phyloP scores from a whole-genome alignment of 1,284 basidiomycete genomes.

The Somion occarium region DNA sequence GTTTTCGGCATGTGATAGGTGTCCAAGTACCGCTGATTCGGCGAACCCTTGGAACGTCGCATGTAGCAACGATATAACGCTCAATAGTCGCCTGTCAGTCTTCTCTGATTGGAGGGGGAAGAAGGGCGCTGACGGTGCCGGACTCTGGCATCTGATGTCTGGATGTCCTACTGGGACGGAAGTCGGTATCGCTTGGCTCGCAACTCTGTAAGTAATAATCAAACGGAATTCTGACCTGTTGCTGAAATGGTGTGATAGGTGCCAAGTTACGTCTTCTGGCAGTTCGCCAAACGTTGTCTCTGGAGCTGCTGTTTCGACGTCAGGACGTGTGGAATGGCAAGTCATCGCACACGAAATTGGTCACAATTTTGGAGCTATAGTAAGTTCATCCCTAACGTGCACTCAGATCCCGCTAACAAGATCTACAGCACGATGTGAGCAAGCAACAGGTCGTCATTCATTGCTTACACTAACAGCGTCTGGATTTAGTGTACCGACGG shows the following conservation, averaged over 20 bases:
- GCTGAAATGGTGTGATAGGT: no score
- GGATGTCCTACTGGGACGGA: constrained; percentile 81
- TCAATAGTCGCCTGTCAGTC: constrained; percentile 71
- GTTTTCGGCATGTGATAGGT: constrained; percentile 29
- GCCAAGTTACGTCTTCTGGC: constrained; percentile 50
- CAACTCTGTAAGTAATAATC: constrained; percentile 49
- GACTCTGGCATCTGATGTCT: constrained; percentile 90
- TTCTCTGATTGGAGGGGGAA: constrained; percentile 84
- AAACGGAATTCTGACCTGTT: no score
- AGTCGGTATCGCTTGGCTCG: constrained; percentile 90
- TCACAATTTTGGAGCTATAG: constrained; percentile 90
- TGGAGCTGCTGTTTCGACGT: constrained; percentile 83
- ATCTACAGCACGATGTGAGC: constrained; percentile 54
- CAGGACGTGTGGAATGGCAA: constrained; percentile 73
- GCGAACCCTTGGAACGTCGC: constrained; percentile 55
- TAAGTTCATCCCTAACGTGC: constrained; percentile 35
- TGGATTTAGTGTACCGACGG: constrained; percentile 54
- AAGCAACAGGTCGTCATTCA: constrained; percentile 1
- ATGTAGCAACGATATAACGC: constrained; percentile 42
- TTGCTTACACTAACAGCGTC: constrained; percentile 6
- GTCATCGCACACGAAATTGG: constrained; percentile 87
- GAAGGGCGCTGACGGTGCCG: constrained; percentile 67
- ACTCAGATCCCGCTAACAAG: background rate
- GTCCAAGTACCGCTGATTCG: constrained; percentile 46
- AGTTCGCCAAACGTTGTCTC: constrained; percentile 54